These are phyloP conservation scores for Pseudocercospora musae DNA, from an alignment of 2,329 filamentous ascomycete genomes.

Conservation along the genomic window DNA sequence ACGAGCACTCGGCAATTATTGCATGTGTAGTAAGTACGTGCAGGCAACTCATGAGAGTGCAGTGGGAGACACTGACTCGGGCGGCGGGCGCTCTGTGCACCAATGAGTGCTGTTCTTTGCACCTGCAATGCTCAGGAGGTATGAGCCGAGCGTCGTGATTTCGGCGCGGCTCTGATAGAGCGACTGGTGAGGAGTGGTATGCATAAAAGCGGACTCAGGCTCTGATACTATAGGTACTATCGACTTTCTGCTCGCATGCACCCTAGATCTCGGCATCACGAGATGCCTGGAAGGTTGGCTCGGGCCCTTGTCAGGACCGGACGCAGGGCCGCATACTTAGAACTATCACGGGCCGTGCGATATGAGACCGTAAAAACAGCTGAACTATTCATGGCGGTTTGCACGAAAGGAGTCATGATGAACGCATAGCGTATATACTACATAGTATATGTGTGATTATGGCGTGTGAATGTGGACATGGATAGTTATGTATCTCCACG, in stretches of 20 bases:
- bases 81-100: not conserved
- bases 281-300: not conserved
- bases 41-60: not conserved
- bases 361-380: too few species aligned
- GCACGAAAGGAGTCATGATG: conserved; percentile 4
- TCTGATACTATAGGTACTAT: too few species aligned
- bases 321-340: not conserved
- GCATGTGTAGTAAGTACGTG: not conserved
- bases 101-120: not conserved
- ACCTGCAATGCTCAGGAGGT: conserved; percentile 4
- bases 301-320: not conserved
- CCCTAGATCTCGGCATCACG: not conserved
- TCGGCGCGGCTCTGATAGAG: too few species aligned
- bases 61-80: not conserved
- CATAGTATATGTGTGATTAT: too few species aligned
- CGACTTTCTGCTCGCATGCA: not conserved
- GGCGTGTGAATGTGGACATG: too few species aligned
- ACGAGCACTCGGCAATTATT: not conserved
- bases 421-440: not conserved
- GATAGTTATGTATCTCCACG: too few species aligned
- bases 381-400: not conserved
- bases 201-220: too few species aligned
- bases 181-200: too few species aligned
- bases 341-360: not conserved
- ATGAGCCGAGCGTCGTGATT: not conserved